phyloP scores from a whole-genome alignment of 2,329 filamentous ascomycete genomes.

The Aspergillus sp. region DNA sequence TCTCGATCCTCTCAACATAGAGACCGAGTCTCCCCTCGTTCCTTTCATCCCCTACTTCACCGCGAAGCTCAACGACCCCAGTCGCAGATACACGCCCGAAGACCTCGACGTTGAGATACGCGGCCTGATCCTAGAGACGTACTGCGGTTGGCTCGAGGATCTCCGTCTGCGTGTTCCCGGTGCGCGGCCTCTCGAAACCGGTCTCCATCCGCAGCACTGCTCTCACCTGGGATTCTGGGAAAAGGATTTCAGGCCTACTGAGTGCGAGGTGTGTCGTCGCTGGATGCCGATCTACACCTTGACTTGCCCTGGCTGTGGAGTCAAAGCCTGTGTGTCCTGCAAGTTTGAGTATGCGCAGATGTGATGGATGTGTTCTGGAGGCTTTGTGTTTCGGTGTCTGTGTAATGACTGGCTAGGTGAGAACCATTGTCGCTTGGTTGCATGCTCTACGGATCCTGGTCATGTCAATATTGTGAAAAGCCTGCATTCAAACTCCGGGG shows the following conservation, averaged over 20 bases:
- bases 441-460: too few relatives aligned
- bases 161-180: conserved; percentile 17
- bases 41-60: conserved; percentile 24
- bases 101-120: conserved; percentile 25
- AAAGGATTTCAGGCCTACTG: conserved; percentile 17
- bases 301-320: conserved; percentile 27
- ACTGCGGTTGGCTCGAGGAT: conserved; percentile 24
- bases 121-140: conserved; percentile 28
- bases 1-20: background rate
- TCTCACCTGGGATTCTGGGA: conserved; percentile 27
- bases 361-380: background rate
- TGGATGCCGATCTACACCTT: conserved; percentile 29
- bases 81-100: conserved; percentile 19
- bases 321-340: conserved; percentile 28
- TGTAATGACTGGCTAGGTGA: background rate
- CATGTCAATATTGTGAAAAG: too few relatives aligned
- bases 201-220: conserved; percentile 11
- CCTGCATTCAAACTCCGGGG: too few relatives aligned
- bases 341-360: conserved; percentile 19
- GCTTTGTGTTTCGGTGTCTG: background rate
- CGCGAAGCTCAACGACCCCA: conserved; percentile 21
- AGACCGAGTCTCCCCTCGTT: conserved; percentile 4
- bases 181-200: conserved; percentile 5
- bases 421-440: too few relatives aligned
- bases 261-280: conserved; percentile 26